Conservation (phyloP, 352 stramenopile genomes). For the Globisporangium takayamanum region DNA sequence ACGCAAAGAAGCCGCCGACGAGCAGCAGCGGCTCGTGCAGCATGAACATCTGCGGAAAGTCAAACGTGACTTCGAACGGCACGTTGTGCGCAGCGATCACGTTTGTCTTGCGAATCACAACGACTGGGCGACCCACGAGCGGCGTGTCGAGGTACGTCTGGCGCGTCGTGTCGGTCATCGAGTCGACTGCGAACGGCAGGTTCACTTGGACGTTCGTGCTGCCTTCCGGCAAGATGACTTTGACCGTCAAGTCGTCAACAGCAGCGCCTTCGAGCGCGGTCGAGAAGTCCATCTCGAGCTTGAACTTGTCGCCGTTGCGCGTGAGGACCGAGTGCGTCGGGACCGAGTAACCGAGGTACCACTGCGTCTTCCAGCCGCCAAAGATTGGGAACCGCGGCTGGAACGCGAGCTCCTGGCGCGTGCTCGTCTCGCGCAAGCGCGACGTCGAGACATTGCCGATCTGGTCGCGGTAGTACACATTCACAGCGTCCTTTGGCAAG, state of each 20-base stretch:
- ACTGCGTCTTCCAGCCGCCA: slow-evolving; percentile 87
- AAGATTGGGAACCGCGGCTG: slow-evolving; percentile 85
- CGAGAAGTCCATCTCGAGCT: slow-evolving; percentile 83
- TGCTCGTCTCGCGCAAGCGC: slow-evolving; percentile 38
- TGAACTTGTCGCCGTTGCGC: slow-evolving; percentile 60
- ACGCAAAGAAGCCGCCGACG: slow-evolving; percentile 74
- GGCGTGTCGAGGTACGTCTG: slow-evolving; percentile 86
- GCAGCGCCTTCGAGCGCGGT: slow-evolving; percentile 69
- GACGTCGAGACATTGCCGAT: slow-evolving; percentile 89
- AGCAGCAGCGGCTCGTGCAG: slow-evolving; percentile 83
- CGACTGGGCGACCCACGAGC: slow-evolving; percentile 65
- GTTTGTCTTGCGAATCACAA: slow-evolving; percentile 82
- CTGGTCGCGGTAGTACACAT: slow-evolving; percentile 89
- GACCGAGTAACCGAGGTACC: slow-evolving; percentile 85
- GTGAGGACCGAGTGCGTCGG: slow-evolving; percentile 74
- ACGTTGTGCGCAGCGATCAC: slow-evolving; percentile 81
- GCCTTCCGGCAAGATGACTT: slow-evolving; percentile 84
- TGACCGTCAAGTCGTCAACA: slow-evolving; percentile 82
- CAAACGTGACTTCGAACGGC: slow-evolving; percentile 82
- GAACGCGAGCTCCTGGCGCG: slow-evolving; percentile 69
- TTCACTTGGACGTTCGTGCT: slow-evolving; percentile 70
- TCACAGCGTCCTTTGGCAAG: slow-evolving; percentile 70
- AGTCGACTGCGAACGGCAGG: slow-evolving; percentile 67
- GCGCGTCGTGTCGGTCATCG: slow-evolving; percentile 45
- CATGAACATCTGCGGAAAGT: slow-evolving; percentile 77